Base-by-base conservation (phyloP, 768 basidiomycete species). In the Auriscalpium orientale region DNA sequence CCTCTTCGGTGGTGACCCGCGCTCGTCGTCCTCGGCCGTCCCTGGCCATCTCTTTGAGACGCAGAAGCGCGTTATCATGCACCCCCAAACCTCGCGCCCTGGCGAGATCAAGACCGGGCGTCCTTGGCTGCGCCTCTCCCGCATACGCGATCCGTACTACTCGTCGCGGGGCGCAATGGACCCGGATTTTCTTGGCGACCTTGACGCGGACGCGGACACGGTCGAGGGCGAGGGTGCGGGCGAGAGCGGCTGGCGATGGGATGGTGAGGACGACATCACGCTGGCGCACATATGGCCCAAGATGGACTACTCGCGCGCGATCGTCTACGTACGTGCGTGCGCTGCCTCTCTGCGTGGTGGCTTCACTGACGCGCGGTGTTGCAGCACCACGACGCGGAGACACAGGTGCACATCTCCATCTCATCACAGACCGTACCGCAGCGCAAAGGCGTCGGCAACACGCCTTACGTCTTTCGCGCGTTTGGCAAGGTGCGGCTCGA, bases 201-300 rank as follows among this genome's bases (percentile, higher is more conserved):
- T 55, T 34, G 51, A 49, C 49, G 57, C 56, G 21, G 47, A 59
- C 35, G 53, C 34, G 2, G 55, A 55, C 16, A 49, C 56, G 35
- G 8, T 46, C 36, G 57, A 56, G 20, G 54, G 49, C 8, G 57
- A 58, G 51, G 46, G 54, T 16, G 57, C 58, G 34, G 61, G 55
- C n/a, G 72, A 76, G 0, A 75, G 75, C 6, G 76, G 72, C 9
- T 87, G 85, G 80, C 76, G 72, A 44, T 89, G 86, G 87, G 79
- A 82, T 51, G 78, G 81, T 2, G 87, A 89, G 64, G 83, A 86
- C 62, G 86, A 87, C 58, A 76, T 79, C 49, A 78, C 79, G 0
- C 66, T 89, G 13, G 74, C 65, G 8, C 79, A 82, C 62, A 79
- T 79, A 4, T 89, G 85, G 84, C 53, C 53, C 7, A 74, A 76